Base-by-base conservation (phyloP, 2,329 filamentous ascomycete species). In the Mollisia scopiformis region DNA sequence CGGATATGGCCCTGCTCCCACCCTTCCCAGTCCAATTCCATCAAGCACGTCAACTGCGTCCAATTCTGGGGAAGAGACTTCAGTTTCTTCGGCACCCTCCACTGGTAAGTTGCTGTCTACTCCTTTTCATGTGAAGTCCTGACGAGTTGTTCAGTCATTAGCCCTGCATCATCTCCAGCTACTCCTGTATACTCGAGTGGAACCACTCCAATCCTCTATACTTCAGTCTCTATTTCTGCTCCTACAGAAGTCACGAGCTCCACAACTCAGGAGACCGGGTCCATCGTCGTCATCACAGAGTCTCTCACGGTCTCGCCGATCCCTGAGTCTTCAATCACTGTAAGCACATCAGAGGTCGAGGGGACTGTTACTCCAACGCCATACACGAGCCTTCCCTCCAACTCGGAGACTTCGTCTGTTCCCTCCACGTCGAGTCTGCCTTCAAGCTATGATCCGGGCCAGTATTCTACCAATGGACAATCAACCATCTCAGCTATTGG, bases 1-100 rank as follows among this genome's bases (percentile, higher is more conserved):
- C 35, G 68, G 66, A 13, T 65, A 67, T 59, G 71, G 71, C 25
- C 71, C 71, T 53, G 61, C 61, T 31, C 70, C 71, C 28, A 72
- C 69, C 21, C 39, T 66, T 28, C 41, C 58, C n/a, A 57, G 27
- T 23, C 23, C 25, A 28, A 27, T 23, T 25, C 16, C 23, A 46
- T 46, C 8, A 3, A 16, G 39, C 39, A 21, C 25, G 2, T 16
- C 43, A 47, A 16, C 43, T 27, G 21, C 49, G 7, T 19, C 49
- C 6, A 51, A 3, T 31, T 51, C 63, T 52, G 60, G 58, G 35
- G 57, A 63, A 54, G 50, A 33, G 7, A 62, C 57, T 21, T 51
- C 63, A 37, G 49, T 11, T 21, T 50, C 60, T 6, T 56, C 33
- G 52, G 53, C 51, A n/a, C 47, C 33, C 10, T 43, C 37, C 35